These are phyloP conservation scores for Tulasnella calospora DNA, from an alignment of 768 basidiomycete genomes.

Conservation along the genomic window DNA sequence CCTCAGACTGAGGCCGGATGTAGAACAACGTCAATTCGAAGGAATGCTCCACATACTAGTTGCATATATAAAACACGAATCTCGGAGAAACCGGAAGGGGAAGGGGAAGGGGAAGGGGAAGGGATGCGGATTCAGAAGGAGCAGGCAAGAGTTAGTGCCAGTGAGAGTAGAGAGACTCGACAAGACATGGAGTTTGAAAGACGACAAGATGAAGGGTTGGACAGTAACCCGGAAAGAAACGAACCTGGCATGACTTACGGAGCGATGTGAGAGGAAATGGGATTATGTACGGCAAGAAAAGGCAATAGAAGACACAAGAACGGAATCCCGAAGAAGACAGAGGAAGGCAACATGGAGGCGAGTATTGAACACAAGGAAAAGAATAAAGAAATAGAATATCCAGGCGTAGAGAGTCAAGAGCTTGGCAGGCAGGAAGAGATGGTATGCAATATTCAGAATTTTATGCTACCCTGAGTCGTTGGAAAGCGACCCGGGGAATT, in stretches of 20 bases:
- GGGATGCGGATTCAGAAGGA: background rate
- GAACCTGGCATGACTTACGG: background rate
- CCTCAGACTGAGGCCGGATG: background rate
- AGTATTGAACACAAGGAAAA: background rate
- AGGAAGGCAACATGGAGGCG: background rate
- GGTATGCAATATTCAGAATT: constrained; percentile 1
- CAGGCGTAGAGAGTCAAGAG: background rate
- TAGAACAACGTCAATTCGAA: background rate
- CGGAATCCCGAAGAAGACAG: constrained; percentile 1
- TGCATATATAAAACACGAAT: background rate
- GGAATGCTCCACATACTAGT: background rate
- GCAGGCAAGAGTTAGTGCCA: background rate
- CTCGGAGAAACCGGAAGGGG: background rate
- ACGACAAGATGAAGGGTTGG: background rate
- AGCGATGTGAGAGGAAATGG: background rate
- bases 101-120: background rate
- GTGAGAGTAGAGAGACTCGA: background rate
- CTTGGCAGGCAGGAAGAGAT: background rate
- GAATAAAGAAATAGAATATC: constrained; percentile 4
- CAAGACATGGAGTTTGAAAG: background rate
- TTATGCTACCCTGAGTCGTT: background rate
- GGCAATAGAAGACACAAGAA: background rate
- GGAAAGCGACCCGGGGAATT: background rate
- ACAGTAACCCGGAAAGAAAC: background rate
- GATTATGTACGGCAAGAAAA: background rate